Conservation (phyloP, 805 yeast genomes). For the Millerozyma miso region DNA sequence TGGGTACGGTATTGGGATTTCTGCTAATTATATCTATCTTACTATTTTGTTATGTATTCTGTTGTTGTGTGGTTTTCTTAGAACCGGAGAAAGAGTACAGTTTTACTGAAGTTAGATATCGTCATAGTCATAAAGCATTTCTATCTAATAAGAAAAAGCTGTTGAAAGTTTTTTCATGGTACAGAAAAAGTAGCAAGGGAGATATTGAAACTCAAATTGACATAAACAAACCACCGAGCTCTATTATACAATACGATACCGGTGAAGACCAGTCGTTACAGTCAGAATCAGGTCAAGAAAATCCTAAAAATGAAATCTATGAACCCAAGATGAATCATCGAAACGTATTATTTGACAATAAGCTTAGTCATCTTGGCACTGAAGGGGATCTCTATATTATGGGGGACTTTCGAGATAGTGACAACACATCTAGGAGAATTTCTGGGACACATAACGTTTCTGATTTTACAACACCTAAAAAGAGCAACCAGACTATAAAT, state of each 20-base stretch:
- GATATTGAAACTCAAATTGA: conserved; percentile 1
- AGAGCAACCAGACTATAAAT: background rate
- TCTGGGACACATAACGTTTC: conserved; percentile 9
- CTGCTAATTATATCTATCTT: background rate
- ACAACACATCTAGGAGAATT: background rate
- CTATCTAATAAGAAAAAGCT: background rate
- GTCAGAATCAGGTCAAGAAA: background rate
- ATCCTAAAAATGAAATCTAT: background rate
- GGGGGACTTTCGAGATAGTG: background rate
- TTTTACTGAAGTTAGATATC: conserved; percentile 1
- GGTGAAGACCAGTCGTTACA: background rate
- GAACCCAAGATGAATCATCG: background rate
- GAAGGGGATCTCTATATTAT: conserved; percentile 2
- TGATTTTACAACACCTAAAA: conserved; percentile 61
- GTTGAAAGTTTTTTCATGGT: background rate
- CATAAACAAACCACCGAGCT: conserved; percentile 1
- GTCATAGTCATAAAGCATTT: background rate
- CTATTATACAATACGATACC: conserved; percentile 1
- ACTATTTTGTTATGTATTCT: background rate
- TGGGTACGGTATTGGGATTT: conserved; percentile 5
- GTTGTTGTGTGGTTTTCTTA: conserved; percentile 2
- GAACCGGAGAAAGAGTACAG: background rate
- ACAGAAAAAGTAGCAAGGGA: background rate
- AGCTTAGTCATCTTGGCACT: conserved; percentile 4
- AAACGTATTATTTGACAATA: conserved; percentile 1